A percentile compares a stretch with the other conserved stretches of the same genome.
These are phyloP conservation scores for Solanum ossicruentum DNA, from an alignment of 257 asterid genomes.

Conservation along the genomic window DNA sequence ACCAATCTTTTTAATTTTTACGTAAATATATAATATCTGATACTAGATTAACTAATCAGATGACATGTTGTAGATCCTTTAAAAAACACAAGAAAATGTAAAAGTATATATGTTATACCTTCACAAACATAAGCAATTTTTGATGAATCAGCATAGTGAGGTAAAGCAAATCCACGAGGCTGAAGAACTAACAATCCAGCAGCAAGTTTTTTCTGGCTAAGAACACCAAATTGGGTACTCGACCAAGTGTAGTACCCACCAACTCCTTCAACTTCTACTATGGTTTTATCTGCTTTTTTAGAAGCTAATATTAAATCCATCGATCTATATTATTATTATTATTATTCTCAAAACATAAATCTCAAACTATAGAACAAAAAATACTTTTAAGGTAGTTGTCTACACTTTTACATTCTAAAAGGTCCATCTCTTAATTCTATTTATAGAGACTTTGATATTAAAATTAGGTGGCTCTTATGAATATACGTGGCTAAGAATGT, in stretches of 20 bases:
- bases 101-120: conserved; percentile 7
- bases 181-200: conserved; percentile 31
- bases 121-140: conserved; percentile 30
- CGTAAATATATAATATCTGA: no score
- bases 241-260: conserved; percentile 40
- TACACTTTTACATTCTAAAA: neutral
- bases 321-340: neutral
- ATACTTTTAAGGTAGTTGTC: neutral
- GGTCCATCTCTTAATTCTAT: neutral
- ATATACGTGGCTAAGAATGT: no score
- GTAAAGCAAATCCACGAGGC: conserved; percentile 36
- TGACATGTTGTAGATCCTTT: no score
- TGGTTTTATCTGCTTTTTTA: conserved; percentile 11
- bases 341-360: neutral
- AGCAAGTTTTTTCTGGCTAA: conserved; percentile 10
- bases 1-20: no score
- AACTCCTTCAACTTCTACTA: conserved; percentile 20
- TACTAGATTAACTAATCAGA: no score
- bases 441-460: neutral
- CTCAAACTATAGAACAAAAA: neutral
- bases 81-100: no score
- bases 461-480: neutral
- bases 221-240: conserved; percentile 1
- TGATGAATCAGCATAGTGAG: conserved; percentile 24
- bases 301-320: conserved; percentile 24